Conservation (phyloP, 139 green algal species). For the Chlamydomonas sp. region DNA sequence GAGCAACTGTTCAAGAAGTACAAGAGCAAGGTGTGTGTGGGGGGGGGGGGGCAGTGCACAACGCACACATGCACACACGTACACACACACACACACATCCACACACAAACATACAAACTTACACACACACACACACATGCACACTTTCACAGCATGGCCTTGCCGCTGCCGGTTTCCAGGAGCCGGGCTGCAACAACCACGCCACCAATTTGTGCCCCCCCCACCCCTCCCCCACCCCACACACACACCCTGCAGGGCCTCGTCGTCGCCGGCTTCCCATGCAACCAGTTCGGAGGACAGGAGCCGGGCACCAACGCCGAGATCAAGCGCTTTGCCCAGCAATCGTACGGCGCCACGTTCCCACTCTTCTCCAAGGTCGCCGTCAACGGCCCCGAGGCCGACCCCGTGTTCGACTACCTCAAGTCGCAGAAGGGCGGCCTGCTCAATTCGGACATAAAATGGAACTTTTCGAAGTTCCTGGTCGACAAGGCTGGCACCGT, state of each 20-base stretch:
- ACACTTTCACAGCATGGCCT: too few relatives aligned
- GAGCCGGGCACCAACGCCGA: conserved; percentile 57
- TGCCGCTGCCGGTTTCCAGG: too few relatives aligned
- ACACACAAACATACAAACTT: not conserved
- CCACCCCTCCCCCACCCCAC: too few relatives aligned
- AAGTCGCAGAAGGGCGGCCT: conserved; percentile 56
- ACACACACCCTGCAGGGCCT: too few relatives aligned
- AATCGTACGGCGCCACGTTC: conserved; percentile 31
- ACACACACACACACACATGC: not conserved
- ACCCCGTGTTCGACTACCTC: conserved; percentile 50
- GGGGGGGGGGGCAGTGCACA: too few relatives aligned
- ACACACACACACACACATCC: not conserved
- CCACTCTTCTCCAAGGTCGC: conserved; percentile 57
- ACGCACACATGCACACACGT: too few relatives aligned
- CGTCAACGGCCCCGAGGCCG: conserved; percentile 23
- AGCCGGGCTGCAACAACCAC: too few relatives aligned
- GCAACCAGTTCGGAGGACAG: conserved; percentile 59
- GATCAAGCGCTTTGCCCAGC: conserved; percentile 66
- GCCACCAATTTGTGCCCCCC: too few relatives aligned
- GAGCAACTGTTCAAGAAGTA: conserved; percentile 58
- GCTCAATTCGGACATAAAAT: conserved; percentile 51
- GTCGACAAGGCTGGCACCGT: conserved; percentile 44
- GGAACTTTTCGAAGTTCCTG: conserved; percentile 66
- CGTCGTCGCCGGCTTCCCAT: conserved; percentile 62
- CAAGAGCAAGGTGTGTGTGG: conserved; percentile 7